Percentiles rank a stretch among this genome's conserved stretches.
Evolutionary conservation across 1,284 basidiomycete species (phyloP).

Genomic region (Xerocomus minutiporus): DNA sequence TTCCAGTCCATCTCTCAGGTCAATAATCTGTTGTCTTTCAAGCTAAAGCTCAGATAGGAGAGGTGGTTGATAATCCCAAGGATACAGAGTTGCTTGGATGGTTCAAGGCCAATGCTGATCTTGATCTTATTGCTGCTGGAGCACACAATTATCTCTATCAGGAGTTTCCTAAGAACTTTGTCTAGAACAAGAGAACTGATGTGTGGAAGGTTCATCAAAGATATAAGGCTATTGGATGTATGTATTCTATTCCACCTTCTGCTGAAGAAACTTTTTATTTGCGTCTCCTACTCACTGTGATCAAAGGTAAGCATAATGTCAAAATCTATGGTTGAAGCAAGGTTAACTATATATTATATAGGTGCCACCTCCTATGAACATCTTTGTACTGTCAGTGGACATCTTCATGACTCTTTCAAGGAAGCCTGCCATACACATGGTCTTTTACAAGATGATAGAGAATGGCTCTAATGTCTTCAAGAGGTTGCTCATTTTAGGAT

Average conservation of each 20-base stretch:
- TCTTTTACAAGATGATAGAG: conserved; percentile 12
- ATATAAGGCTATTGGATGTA: conserved; percentile 30
- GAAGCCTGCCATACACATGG: no score
- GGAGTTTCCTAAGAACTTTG: conserved; percentile 37
- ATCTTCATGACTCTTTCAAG: no score
- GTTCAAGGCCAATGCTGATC: conserved; percentile 38
- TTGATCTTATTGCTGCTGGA: conserved; percentile 19
- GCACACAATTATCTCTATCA: conserved; percentile 36
- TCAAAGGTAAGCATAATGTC: conserved; percentile 16
- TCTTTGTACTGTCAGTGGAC: no score
- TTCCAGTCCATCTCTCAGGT: conserved; percentile 17
- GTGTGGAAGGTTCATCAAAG: neutral
- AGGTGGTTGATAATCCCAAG: conserved; percentile 21
- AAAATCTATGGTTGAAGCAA: neutral
- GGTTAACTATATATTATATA: neutral
- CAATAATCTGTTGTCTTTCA: conserved; percentile 37
- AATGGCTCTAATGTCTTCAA: no score
- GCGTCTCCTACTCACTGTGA: conserved; percentile 32
- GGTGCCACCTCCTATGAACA: conserved; percentile 6
- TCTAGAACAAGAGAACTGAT: conserved; percentile 4
- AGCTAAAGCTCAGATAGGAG: conserved; percentile 13
- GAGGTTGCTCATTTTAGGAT: no score
- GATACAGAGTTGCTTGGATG: conserved; percentile 35
- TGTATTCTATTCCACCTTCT: conserved; percentile 29
- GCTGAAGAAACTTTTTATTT: conserved; percentile 36